These are phyloP conservation scores for Coccomyxa subellipsoidea DNA, from an alignment of 163 green algal genomes.

Conservation along the genomic window DNA sequence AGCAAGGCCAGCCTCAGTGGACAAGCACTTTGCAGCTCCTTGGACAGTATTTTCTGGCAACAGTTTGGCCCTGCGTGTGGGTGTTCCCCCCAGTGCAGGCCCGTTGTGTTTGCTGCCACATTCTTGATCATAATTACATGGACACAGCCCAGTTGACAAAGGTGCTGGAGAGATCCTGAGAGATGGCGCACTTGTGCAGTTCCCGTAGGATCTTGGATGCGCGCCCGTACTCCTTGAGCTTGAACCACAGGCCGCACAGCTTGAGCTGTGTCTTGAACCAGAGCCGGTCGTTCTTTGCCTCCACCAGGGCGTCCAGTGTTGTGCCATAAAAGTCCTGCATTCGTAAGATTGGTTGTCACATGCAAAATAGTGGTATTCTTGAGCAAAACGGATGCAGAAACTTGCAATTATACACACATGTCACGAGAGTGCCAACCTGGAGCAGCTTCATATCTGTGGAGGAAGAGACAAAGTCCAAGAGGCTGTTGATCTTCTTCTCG, in stretches of 20 bases:
- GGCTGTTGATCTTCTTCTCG: constrained; percentile 98
- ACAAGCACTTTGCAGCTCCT: neutral
- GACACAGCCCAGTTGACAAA: too few species aligned
- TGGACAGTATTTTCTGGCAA: too few species aligned
- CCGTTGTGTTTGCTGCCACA: neutral
- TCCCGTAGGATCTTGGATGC: constrained; percentile 74
- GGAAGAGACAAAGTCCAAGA: constrained; percentile 84
- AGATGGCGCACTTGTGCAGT: constrained; percentile 55
- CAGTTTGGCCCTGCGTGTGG: too few species aligned
- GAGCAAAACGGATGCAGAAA: too few species aligned
- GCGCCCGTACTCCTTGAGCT: constrained; percentile 70
- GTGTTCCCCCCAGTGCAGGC: too few species aligned
- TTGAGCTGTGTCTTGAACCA: constrained; percentile 99
- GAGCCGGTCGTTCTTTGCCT: constrained; percentile 94
- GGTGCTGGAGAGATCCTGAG: neutral
- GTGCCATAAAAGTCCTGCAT: constrained; percentile 90
- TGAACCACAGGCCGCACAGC: constrained; percentile 89
- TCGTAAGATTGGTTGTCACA: too few species aligned
- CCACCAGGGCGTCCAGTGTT: constrained; percentile 64
- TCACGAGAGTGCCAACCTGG: too few species aligned
- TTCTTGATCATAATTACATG: too few species aligned
- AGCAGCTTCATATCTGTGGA: constrained; percentile 68
- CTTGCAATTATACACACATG: too few species aligned
- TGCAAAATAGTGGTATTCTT: too few species aligned
- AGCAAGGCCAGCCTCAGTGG: neutral